These are phyloP conservation scores for Gillenia trifoliata DNA, from an alignment of 306 rosid species.

Conservation along the genomic window DNA sequence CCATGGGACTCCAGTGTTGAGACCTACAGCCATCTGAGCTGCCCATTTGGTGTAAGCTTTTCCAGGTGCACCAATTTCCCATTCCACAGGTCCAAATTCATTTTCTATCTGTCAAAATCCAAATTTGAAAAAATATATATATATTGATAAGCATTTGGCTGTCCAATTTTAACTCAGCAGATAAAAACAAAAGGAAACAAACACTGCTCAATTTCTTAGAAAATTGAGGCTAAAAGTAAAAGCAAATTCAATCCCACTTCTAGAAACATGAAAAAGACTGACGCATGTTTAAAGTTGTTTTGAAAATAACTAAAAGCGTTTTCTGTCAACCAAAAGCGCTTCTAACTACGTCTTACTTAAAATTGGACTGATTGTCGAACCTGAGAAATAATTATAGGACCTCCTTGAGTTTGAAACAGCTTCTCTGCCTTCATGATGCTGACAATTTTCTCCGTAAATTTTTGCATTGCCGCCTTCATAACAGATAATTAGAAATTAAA, in stretches of 20 bases:
- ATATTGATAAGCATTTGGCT: slow-evolving; percentile 1
- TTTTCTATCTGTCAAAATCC: slow-evolving; percentile 71
- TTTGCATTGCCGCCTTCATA: slow-evolving; percentile 82
- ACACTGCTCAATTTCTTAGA: not conserved
- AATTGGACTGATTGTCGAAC: slow-evolving; percentile 19
- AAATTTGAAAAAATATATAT: not conserved
- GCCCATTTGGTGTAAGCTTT: slow-evolving; percentile 85
- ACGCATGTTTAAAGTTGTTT: not conserved
- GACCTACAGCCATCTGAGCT: slow-evolving; percentile 86
- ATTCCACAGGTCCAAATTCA: slow-evolving; percentile 87
- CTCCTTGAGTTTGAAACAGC: slow-evolving; percentile 83
- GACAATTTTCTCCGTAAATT: slow-evolving; percentile 72
- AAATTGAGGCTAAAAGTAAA: not conserved
- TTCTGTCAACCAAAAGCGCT: not conserved
- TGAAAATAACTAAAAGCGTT: no score
- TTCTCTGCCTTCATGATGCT: slow-evolving; percentile 76
- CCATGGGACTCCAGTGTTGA: slow-evolving; percentile 92
- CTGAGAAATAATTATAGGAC: slow-evolving; percentile 93
- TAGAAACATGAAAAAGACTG: slow-evolving; percentile 6
- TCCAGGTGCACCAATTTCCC: slow-evolving; percentile 89
- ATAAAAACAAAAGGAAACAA: not conserved
- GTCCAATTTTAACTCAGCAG: not conserved
- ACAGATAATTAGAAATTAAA: slow-evolving; percentile 9
- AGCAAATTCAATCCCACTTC: slow-evolving; percentile 1
- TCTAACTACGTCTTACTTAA: not conserved